Base-by-base conservation (phyloP, 108 stramenopile species). In the Schizochytrium sp. region DNA sequence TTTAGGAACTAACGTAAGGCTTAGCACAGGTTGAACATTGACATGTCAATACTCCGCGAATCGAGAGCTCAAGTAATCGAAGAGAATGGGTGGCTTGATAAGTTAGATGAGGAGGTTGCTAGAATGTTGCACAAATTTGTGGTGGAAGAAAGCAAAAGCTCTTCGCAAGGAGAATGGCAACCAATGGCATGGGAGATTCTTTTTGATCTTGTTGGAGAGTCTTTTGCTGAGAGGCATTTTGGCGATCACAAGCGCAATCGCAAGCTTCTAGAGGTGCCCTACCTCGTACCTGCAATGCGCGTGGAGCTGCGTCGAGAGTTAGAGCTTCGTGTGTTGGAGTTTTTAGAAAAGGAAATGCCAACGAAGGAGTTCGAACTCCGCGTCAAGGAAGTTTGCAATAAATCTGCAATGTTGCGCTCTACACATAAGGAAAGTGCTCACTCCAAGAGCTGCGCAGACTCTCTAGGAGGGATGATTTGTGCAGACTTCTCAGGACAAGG, bases 201-300 rank as follows among this genome's bases (percentile, higher is more conserved):
- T 7, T 69, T 7, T 15, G 64, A 69, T 15, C 42, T 15, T 44
- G 3, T 15, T 7, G 64, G 64, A 38, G 64, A 69, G 64, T 38
- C 12, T 44, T 69, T 69, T 15, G 64, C 64, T 7, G 64, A 69
- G 64, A 15, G 7, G 28, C 64, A 69, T 15, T 15, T 69, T 15
- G 64, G 42, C 10, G 0, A 15, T 0, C 64, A 44, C 1, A 15
- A 69, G 3, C 7, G 64, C 5, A 15, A 69, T 15, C 64, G 64
- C 64, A 69, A 69, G 28, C 2, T 69, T 7, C 64, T 69, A 1
- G 15, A 13, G 64, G 28, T 69, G 28, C 64, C 64, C 42, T 69
- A 69, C 28, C 64, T 69, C 12, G 64, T 69, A 7, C 64, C 64
- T 8, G 64, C 40, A 69, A 69, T 69, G 64, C 64, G 64, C 64